A percentile compares a stretch with the other conserved stretches of the same genome.
These are phyloP conservation scores for Fusarium sulawesiense DNA, from an alignment of 2,329 filamentous ascomycete genomes.

Conservation along the genomic window DNA sequence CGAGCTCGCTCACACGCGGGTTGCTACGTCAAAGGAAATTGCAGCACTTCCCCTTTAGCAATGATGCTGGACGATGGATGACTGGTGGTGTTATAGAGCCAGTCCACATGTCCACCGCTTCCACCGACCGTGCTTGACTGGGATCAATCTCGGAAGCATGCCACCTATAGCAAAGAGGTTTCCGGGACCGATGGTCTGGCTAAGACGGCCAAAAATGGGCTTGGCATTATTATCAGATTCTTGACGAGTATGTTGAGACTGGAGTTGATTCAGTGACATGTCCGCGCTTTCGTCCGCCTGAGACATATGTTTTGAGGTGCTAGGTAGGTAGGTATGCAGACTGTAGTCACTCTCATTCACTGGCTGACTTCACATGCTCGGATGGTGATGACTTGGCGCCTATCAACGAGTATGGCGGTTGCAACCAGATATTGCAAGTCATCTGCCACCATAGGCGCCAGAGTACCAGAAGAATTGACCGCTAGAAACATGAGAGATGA, in stretches of 20 bases:
- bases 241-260: constrained; percentile 27
- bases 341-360: neutral
- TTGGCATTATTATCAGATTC: constrained; percentile 14
- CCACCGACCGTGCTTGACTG: constrained; percentile 33
- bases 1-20: constrained; percentile 16
- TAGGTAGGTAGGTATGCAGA: neutral
- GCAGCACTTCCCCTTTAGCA: constrained; percentile 29
- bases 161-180: constrained; percentile 24
- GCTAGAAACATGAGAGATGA: neutral
- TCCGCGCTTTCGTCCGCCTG: neutral
- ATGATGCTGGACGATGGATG: constrained; percentile 11
- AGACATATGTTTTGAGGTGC: too few species aligned
- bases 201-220: constrained; percentile 20
- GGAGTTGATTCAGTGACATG: constrained; percentile 22
- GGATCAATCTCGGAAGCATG: constrained; percentile 28
- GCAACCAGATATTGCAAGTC: neutral
- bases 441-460: neutral
- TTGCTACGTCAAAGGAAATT: constrained; percentile 38
- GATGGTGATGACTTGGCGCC: neutral
- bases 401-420: constrained; percentile 11
- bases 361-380: neutral
- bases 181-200: constrained; percentile 10
- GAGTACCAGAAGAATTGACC: neutral
- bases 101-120: constrained; percentile 38
- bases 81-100: constrained; percentile 20